Evolutionary conservation across 306 rosid species (phyloP).

Genomic region (Comarum palustre): DNA sequence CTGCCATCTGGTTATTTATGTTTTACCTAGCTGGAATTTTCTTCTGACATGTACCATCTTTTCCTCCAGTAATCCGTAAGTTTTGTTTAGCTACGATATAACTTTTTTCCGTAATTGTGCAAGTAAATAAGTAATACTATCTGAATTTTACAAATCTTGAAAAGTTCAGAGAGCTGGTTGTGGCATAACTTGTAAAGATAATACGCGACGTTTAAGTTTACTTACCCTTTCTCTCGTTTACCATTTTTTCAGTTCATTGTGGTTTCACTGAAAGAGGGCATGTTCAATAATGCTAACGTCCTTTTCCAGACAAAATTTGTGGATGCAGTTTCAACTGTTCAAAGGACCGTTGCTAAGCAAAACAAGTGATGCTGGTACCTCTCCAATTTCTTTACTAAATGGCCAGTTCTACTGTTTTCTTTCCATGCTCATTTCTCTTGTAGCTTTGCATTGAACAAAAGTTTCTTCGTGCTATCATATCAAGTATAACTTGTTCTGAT

Average conservation of each 20-base stretch:
- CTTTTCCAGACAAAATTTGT: slow-evolving; percentile 98
- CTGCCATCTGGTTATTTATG: background rate
- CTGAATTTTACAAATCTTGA: background rate
- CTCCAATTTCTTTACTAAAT: background rate
- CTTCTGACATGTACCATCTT: background rate
- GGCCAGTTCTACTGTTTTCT: background rate
- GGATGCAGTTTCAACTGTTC: slow-evolving; percentile 97
- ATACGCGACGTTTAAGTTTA: background rate
- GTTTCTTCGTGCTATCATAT: background rate
- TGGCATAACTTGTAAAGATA: background rate
- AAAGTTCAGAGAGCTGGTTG: background rate
- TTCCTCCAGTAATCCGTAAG: background rate
- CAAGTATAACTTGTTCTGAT: background rate
- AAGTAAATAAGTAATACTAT: background rate
- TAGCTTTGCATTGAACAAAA: background rate
- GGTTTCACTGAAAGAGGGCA: slow-evolving; percentile 96
- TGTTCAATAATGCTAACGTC: slow-evolving; percentile 94
- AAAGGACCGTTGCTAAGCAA: slow-evolving; percentile 76
- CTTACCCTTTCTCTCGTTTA: too few species aligned
- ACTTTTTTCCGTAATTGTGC: background rate
- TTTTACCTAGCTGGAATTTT: slow-evolving; percentile 9
- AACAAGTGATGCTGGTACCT: slow-evolving; percentile 42
- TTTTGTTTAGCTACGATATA: background rate
- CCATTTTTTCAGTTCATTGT: slow-evolving; percentile 69
- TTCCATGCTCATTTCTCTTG: background rate